These are phyloP conservation scores for Picea glauca DNA, from an alignment of 75 land plant genomes.

Conservation along the genomic window DNA sequence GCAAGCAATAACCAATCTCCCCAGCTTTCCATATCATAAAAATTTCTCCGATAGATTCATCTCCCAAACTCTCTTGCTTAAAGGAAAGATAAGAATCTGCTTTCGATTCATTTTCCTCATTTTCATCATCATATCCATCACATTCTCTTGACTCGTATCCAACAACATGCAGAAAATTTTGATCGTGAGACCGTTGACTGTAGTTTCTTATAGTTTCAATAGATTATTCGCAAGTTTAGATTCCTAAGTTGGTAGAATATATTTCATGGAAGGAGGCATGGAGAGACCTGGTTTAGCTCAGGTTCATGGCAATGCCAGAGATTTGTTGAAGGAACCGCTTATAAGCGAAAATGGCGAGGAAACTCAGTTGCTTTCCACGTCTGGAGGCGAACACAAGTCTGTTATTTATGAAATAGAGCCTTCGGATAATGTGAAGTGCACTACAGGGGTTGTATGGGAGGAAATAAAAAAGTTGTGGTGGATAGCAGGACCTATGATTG, in stretches of 20 bases:
- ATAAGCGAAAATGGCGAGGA: background rate
- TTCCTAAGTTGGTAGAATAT: background rate
- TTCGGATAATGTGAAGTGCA: background rate
- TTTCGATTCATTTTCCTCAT: no score
- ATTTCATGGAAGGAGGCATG: background rate
- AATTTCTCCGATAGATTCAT: no score
- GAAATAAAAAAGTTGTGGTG: slow-evolving; percentile 40
- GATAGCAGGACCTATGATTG: slow-evolving; percentile 70
- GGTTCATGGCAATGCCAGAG: background rate
- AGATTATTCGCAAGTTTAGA: background rate
- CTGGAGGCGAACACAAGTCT: background rate
- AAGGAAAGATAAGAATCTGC: no score
- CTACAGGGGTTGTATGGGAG: background rate
- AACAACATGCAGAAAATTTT: no score
- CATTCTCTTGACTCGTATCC: no score
- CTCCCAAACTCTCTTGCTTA: no score
- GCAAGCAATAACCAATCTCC: no score
- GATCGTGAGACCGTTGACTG: no score
- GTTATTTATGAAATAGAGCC: no score
- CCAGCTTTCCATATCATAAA: no score
- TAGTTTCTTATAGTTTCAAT: no score
- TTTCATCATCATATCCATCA: no score
- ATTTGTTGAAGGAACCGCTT: slow-evolving; percentile 4
- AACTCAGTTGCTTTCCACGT: background rate
- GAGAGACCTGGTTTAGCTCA: background rate